These are phyloP conservation scores for Suillus discolor DNA, from an alignment of 768 basidiomycete species.

Conservation along the genomic window DNA sequence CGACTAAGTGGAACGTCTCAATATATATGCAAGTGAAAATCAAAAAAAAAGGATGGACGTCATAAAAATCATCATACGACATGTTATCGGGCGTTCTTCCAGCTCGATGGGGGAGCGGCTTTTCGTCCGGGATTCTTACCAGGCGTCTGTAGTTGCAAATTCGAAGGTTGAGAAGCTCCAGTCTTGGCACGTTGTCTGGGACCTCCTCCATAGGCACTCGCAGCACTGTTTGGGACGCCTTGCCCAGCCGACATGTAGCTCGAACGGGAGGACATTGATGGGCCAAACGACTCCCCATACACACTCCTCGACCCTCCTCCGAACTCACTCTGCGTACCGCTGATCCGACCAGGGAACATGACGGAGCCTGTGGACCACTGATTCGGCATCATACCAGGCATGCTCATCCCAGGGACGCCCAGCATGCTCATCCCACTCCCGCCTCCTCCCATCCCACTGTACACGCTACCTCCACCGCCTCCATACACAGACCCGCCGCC, in stretches of 20 bases:
- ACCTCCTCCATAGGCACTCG: slow-evolving; percentile 23
- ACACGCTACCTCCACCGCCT: slow-evolving; percentile 47
- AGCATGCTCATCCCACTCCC: slow-evolving; percentile 44
- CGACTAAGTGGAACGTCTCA: background rate
- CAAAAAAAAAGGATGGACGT: background rate
- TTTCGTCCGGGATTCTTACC: slow-evolving; percentile 28
- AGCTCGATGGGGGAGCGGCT: slow-evolving; percentile 63
- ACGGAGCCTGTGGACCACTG: slow-evolving; percentile 48
- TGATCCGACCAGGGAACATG: slow-evolving; percentile 50
- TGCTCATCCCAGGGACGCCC: slow-evolving; percentile 40
- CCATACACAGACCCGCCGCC: slow-evolving; percentile 40
- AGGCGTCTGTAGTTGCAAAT: slow-evolving; percentile 15
- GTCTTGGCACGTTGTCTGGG: slow-evolving; percentile 38
- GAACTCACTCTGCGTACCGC: slow-evolving; percentile 63
- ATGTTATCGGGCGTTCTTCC: slow-evolving; percentile 42
- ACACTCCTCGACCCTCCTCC: slow-evolving; percentile 66
- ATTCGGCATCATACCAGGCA: slow-evolving; percentile 37
- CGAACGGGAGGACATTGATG: slow-evolving; percentile 26
- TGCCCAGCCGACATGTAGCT: slow-evolving; percentile 4
- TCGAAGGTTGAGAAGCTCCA: slow-evolving; percentile 26
- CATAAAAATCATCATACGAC: background rate
- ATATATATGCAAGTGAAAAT: slow-evolving; percentile 8
- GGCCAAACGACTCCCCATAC: slow-evolving; percentile 69
- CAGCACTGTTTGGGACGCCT: slow-evolving; percentile 16
- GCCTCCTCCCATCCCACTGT: slow-evolving; percentile 41